Evolutionary conservation across 768 basidiomycete genomes (phyloP).

Genomic region (Rhodotorula diobovata): DNA sequence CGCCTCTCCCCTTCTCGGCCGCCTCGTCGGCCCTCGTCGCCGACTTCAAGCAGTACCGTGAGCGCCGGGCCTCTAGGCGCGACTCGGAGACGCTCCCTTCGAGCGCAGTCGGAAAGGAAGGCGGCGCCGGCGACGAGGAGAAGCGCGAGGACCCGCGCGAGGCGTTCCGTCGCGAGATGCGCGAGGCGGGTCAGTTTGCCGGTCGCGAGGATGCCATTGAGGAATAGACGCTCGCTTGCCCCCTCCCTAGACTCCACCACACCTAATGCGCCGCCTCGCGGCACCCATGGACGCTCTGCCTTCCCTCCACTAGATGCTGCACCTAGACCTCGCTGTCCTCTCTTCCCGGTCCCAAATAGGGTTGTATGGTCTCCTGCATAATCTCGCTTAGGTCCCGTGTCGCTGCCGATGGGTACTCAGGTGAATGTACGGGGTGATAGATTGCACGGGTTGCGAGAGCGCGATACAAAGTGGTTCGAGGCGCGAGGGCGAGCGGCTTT

Average conservation of each 20-base stretch:
- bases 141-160: background rate
- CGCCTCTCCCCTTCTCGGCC: background rate
- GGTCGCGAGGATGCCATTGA: background rate
- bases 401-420: too few relatives aligned
- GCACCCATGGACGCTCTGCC: too few relatives aligned
- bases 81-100: background rate
- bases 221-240: background rate
- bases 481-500: background rate
- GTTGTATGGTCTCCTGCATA: too few relatives aligned
- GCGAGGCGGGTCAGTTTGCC: background rate
- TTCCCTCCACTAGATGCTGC: too few relatives aligned
- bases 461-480: too few relatives aligned
- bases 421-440: too few relatives aligned
- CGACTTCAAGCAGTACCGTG: slow-evolving; percentile 6
- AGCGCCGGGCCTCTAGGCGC: slow-evolving; percentile 1
- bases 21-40: background rate
- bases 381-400: too few relatives aligned
- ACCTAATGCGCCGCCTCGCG: too few relatives aligned
- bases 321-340: too few relatives aligned
- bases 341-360: too few relatives aligned
- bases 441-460: too few relatives aligned
- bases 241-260: too few relatives aligned
- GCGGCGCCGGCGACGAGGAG: background rate
- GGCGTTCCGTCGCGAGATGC: background rate
- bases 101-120: background rate